These are phyloP conservation scores for Tagetes patula DNA, from an alignment of 129 eudicot genomes.

Conservation along the genomic window DNA sequence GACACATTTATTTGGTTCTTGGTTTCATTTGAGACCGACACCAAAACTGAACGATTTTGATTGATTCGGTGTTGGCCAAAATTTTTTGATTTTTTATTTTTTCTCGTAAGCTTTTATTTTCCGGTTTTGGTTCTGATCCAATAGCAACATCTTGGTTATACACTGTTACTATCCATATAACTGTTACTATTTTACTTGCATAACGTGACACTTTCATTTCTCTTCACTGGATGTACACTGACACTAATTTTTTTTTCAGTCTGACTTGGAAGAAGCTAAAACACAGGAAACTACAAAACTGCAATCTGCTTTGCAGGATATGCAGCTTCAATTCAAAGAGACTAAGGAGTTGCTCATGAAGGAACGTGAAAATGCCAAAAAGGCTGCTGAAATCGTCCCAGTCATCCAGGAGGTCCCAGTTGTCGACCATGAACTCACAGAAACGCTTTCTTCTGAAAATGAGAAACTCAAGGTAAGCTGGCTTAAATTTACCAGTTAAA, in stretches of 20 bases:
- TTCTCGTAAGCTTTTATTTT: background rate
- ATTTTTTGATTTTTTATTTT: too few species aligned
- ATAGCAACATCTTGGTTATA: background rate
- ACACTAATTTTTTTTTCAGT: conserved; percentile 38
- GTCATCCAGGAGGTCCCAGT: conserved; percentile 74
- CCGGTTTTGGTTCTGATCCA: background rate
- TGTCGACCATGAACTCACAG: conserved; percentile 58
- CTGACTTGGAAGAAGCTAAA: conserved; percentile 81
- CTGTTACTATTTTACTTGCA: background rate
- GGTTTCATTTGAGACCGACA: background rate
- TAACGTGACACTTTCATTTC: background rate
- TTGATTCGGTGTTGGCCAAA: background rate
- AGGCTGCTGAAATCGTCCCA: conserved; percentile 57
- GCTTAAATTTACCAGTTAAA: conserved; percentile 7
- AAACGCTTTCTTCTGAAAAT: conserved; percentile 70
- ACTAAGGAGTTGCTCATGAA: conserved; percentile 62
- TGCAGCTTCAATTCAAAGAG: conserved; percentile 73
- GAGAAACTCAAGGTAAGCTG: conserved; percentile 71
- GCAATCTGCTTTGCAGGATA: conserved; percentile 71
- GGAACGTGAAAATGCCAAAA: conserved; percentile 66
- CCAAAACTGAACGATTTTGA: background rate
- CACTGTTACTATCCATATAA: too few species aligned
- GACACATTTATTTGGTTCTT: background rate
- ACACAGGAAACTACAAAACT: conserved; percentile 74
- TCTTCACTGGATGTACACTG: conserved; percentile 17